Percentiles rank a stretch among this genome's conserved stretches.
phyloP scores from a whole-genome alignment of 306 rosid species.

The Oemleria cerasiformis region DNA sequence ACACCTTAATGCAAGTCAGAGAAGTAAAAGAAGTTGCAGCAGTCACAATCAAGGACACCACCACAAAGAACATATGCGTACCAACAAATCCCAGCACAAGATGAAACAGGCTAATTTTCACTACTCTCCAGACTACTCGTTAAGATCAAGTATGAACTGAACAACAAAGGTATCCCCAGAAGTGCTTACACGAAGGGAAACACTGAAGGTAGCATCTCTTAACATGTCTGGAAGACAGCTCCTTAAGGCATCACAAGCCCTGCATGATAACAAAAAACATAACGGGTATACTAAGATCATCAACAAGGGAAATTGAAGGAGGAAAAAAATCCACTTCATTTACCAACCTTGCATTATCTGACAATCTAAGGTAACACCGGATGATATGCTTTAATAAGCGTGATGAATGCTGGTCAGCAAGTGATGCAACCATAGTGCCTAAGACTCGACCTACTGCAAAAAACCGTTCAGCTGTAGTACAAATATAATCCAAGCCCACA shows the following conservation, averaged over 20 bases:
- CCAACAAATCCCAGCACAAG: not conserved
- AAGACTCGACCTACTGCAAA: constrained; percentile 61
- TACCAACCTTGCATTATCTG: constrained; percentile 60
- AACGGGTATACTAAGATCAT: not conserved
- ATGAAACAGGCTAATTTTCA: not conserved
- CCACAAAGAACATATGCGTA: not conserved
- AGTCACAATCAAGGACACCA: constrained; percentile 2
- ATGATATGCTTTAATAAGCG: constrained; percentile 68
- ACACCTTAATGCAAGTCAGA: not conserved
- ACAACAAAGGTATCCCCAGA: not conserved
- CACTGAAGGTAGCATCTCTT: constrained; percentile 57
- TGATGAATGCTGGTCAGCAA: constrained; percentile 64
- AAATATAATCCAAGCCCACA: constrained; percentile 71
- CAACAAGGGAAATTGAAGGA: not conserved
- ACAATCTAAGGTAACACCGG: constrained; percentile 67
- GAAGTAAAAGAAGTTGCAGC: not conserved
- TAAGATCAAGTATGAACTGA: not conserved
- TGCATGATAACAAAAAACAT: constrained; percentile 21
- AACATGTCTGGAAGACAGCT: constrained; percentile 71
- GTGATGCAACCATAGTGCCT: constrained; percentile 55
- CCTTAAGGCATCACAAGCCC: constrained; percentile 69
- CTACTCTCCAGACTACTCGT: not conserved
- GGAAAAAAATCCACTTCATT: constrained; percentile 16
- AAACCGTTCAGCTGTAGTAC: constrained; percentile 65
- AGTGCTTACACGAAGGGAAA: constrained; percentile 60